Base-by-base conservation (phyloP, 2,329 filamentous ascomycete genomes). In the Penicillium sp. region DNA sequence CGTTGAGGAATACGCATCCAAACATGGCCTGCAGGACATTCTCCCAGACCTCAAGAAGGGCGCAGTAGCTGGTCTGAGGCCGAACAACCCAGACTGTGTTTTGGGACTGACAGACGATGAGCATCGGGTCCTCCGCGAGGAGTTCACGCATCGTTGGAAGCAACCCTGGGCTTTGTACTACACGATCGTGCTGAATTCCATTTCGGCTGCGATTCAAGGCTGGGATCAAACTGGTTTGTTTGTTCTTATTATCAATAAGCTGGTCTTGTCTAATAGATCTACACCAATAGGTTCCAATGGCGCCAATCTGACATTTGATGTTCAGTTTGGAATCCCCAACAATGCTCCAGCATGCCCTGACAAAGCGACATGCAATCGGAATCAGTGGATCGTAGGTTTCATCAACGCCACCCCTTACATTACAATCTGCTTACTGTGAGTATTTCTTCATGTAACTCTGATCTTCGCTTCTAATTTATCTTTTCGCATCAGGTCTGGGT, bases 361-460 rank as follows among this genome's bases (percentile, higher is more conserved):
- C 30, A 34, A 42, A 4, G 46, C 52, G 6, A 39, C 46, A 13
- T 59, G 55, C 32, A 56, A 60, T 12, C 64, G 60, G 1, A 33
- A 39, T 13, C 65, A 66, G 8, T 77, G 75, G 68, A 67, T 84
- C 16, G 67, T 84, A 9, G 82, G 82, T 25, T 60, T 84, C 2
- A 67, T 85, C 47, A 86, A 85, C 32, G 39, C 36, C 9, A 30
- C 15, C 1, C 36, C 36, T n/a, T 39, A 39, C 9, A 15, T 39
- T 18, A 27, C 30, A 4, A 38, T 18, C 20, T 27, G 27, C 6
- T 31, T 34, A 3, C 28, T 23, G 26, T 18, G 20, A 77, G 47
- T 65, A 66, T 12, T 76, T 73, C 66, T 66, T 82, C 30, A 67
- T 82, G 12, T 22, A 5, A 5, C 5, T 9, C 9, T 22, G 18